These are phyloP conservation scores for Medicago arabica DNA, from an alignment of 306 rosid species.

Conservation along the genomic window DNA sequence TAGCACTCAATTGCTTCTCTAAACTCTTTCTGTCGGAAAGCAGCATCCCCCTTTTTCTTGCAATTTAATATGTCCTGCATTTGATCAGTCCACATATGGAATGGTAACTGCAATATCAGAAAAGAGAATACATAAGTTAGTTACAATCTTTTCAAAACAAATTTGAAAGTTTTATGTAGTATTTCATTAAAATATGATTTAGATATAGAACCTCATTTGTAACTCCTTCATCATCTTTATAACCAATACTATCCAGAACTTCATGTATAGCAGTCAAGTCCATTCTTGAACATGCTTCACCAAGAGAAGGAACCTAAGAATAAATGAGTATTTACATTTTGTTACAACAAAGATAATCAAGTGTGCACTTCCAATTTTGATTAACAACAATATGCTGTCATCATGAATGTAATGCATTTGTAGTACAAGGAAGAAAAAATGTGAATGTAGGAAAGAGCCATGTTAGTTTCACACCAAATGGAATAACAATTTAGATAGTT, in stretches of 20 bases:
- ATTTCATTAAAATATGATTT: conserved; percentile 19
- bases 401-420: neutral
- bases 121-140: conserved; percentile 38
- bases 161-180: neutral
- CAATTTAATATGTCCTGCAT: conserved; percentile 83
- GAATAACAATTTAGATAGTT: too few relatives aligned
- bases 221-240: conserved; percentile 84
- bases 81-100: conserved; percentile 87
- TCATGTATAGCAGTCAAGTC: conserved; percentile 83
- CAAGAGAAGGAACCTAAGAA: conserved; percentile 72
- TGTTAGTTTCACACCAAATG: too few relatives aligned
- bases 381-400: neutral
- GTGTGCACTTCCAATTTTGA: conserved; percentile 16
- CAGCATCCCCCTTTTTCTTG: conserved; percentile 73
- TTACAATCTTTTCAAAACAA: conserved; percentile 31
- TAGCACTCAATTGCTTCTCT: conserved; percentile 67
- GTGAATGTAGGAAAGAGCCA: conserved; percentile 12
- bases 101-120: conserved; percentile 62
- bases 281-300: conserved; percentile 85
- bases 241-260: conserved; percentile 70
- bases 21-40: conserved; percentile 71
- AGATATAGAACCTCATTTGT: conserved; percentile 66
- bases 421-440: too few relatives aligned
- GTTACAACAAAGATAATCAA: conserved; percentile 1
- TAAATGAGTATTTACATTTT: conserved; percentile 7